Evolutionary conservation across 108 stramenopile species (phyloP).

Genomic region (Skeletonema marinoi): DNA sequence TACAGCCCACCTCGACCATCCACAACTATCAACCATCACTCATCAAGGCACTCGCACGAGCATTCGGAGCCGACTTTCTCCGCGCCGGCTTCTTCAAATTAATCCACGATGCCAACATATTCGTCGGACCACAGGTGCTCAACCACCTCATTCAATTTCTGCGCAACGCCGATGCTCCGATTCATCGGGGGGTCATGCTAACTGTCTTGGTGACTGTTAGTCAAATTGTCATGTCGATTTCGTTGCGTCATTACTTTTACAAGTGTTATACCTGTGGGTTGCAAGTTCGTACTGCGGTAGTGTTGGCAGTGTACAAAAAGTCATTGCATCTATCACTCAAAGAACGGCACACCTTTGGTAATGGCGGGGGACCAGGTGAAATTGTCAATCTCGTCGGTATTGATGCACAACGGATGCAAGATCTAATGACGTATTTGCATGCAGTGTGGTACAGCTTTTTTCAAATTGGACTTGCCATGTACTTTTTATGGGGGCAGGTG

Average conservation of each 20-base stretch:
- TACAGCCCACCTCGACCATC: conserved; percentile 4
- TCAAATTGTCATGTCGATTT: conserved; percentile 79
- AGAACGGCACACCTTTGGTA: conserved; percentile 62
- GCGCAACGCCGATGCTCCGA: conserved; percentile 53
- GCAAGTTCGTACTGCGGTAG: conserved; percentile 78
- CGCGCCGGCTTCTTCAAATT: conserved; percentile 77
- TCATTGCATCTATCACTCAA: conserved; percentile 71
- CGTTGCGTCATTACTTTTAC: conserved; percentile 94
- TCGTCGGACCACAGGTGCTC: conserved; percentile 90
- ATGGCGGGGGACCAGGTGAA: conserved; percentile 60
- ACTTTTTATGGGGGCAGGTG: conserved; percentile 86
- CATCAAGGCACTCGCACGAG: conserved; percentile 50
- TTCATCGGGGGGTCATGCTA: conserved; percentile 59
- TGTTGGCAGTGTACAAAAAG: conserved; percentile 86
- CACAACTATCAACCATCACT: conserved; percentile 47
- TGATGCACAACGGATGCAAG: conserved; percentile 90
- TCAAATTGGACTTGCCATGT: conserved; percentile 80
- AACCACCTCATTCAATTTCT: conserved; percentile 75
- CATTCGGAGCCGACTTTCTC: conserved; percentile 80
- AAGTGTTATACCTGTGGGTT: conserved; percentile 89
- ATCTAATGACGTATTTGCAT: conserved; percentile 82
- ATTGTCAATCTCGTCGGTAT: conserved; percentile 93
- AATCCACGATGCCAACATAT: conserved; percentile 82
- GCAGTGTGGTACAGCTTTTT: conserved; percentile 82
- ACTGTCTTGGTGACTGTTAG: conserved; percentile 65